Evolutionary conservation across 2,329 filamentous ascomycete species (phyloP).

Genomic region (Alternaria ethzedia): DNA sequence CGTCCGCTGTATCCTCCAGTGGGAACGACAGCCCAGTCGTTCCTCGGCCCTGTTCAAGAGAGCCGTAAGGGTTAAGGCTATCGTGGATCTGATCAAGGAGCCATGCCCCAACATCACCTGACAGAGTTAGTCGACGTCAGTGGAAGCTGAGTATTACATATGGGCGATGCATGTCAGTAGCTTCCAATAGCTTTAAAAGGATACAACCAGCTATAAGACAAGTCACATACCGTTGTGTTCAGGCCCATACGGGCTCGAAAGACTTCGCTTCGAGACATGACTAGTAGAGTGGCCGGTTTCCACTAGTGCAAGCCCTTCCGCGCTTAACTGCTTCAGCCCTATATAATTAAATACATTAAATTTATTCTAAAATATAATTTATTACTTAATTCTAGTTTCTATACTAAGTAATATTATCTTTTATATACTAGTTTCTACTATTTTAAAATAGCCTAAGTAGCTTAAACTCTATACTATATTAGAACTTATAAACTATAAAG

Average conservation of each 20-base stretch:
- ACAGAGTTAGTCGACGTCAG: background rate
- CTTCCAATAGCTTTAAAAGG: background rate
- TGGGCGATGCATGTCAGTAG: background rate
- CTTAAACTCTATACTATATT: too few species aligned
- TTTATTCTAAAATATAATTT: too few species aligned
- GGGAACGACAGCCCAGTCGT: background rate
- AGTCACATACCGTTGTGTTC: background rate
- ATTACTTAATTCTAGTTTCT: too few species aligned
- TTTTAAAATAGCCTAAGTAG: too few species aligned
- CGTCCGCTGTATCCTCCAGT: background rate
- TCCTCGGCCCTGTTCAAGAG: background rate
- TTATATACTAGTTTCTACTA: too few species aligned
- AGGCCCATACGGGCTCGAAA: background rate
- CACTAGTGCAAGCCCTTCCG: background rate
- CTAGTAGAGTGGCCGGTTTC: background rate
- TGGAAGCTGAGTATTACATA: background rate
- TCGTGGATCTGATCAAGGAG: background rate
- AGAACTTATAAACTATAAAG: too few species aligned
- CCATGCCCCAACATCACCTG: background rate
- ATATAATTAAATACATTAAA: too few species aligned
- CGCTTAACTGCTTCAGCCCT: background rate
- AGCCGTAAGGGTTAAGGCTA: background rate
- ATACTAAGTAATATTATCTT: too few species aligned
- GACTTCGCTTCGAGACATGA: background rate
- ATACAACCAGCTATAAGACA: background rate